Evolutionary conservation across 129 eudicot genomes (phyloP), one percentile per base, ranked within the genome.

Genomic region (Arctium lappa): DNA sequence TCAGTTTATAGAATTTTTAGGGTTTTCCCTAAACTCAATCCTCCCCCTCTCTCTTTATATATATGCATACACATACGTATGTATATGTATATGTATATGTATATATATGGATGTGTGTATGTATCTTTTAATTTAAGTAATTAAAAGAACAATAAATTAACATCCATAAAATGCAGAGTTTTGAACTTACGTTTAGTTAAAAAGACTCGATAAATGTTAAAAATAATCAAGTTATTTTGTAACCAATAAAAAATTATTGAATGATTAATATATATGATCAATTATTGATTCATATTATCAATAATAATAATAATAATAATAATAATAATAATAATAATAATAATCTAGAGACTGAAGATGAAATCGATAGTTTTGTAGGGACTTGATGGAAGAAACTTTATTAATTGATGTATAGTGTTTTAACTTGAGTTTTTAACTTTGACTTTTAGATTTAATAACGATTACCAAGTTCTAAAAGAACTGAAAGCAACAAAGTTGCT

Each of bases 381-480:
- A 9, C 33, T 73, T 73, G 56, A 73, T 27, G 8, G 37, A 27
- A 6, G 60, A n/a, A 74, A 27, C 8, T 40, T 39, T 16, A 74
- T 8, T 74, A 42, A 40, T 38, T 22, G 36, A 40, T n/a, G 63
- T 42, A 27, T 4, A 27, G n/a, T 32, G 12, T 22, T 74, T 29
- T 74, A 38, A 74, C 78, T 74, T 74, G 78, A 74, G 78, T 74
- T 74, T 34, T 74, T 44, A 74, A 74, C 18, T 74, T 74, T 44
- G 65, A 74, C 78, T 11, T 74, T 74, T 38, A 1, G 12, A 74
- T 16, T 74, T 42, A 44, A 13, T 42, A 13, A 42, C 33, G 22
- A 40, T 38, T 13, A 18, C 38, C 60, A 30, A 74, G 62, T 53
- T 74, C 78, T 74, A 5, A 32, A 42, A 42, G 42, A 12, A 13